These are phyloP conservation scores for Ploettnerulaceae sp. DNA, from an alignment of 2,329 filamentous ascomycete genomes.

Conservation along the genomic window DNA sequence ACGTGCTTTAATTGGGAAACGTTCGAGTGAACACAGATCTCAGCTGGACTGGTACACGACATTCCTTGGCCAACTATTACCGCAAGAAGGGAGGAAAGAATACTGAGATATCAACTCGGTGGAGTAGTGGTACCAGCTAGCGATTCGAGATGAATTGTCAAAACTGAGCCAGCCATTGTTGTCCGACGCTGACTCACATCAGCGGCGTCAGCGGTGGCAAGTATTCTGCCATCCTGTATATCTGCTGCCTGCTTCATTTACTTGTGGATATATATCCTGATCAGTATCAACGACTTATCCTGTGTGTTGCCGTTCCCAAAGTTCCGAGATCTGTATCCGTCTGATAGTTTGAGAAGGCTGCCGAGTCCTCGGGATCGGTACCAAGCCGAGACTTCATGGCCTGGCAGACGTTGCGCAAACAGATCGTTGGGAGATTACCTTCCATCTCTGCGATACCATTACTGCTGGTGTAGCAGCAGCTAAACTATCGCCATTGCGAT, in stretches of 20 bases:
- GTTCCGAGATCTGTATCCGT: background rate
- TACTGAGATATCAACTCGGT: conserved; percentile 6
- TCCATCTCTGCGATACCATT: conserved; percentile 4
- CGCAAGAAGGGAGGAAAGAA: too few species aligned
- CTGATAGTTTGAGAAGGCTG: conserved; percentile 2
- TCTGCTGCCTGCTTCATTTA: conserved; percentile 4
- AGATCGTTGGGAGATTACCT: conserved; percentile 11
- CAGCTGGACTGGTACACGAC: conserved; percentile 1
- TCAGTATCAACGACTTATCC: conserved; percentile 14
- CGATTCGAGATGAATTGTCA: conserved; percentile 21
- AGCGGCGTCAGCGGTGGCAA: conserved; percentile 12
- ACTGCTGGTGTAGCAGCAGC: background rate
- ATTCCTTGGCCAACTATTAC: conserved; percentile 5
- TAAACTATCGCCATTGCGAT: conserved; percentile 1
- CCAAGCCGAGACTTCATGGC: conserved; percentile 19
- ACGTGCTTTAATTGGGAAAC: background rate
- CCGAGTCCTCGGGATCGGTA: conserved; percentile 20
- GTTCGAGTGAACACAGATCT: too few species aligned
- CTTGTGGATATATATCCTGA: conserved; percentile 11
- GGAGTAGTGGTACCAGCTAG: conserved; percentile 21
- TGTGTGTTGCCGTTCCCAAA: conserved; percentile 5
- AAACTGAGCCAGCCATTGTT: conserved; percentile 18
- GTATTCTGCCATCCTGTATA: conserved; percentile 1
- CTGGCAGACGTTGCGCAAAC: conserved; percentile 21
- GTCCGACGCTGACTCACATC: conserved; percentile 25